Conservation (phyloP, 192 early-diverging fungal genomes). For the Gaertneriomyces sp. region DNA sequence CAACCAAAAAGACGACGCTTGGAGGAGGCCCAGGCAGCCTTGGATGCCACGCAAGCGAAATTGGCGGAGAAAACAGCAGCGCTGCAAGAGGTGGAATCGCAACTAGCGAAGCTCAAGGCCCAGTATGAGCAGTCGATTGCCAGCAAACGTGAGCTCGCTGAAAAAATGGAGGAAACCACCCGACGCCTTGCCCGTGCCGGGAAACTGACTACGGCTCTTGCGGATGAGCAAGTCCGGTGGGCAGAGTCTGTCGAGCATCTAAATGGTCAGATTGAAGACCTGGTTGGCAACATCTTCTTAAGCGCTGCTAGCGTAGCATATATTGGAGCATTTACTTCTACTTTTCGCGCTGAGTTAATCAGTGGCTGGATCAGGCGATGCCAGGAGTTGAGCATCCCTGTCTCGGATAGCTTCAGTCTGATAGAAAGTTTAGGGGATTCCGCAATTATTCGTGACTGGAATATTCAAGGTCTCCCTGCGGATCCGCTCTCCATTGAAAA, state of each 20-base stretch:
- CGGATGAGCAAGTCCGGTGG: conserved; percentile 63
- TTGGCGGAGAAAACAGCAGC: conserved; percentile 57
- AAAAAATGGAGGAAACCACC: conserved; percentile 65
- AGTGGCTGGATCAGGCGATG: conserved; percentile 46
- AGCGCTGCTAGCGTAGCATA: conserved; percentile 55
- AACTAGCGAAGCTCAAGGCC: conserved; percentile 54
- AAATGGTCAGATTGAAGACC: conserved; percentile 45
- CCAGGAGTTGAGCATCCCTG: conserved; percentile 52
- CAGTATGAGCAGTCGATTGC: conserved; percentile 53
- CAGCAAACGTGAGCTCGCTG: conserved; percentile 49
- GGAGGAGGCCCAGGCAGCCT: conserved; percentile 53
- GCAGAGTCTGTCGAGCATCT: conserved; percentile 52
- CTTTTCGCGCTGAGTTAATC: conserved; percentile 45
- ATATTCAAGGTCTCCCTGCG: conserved; percentile 57
- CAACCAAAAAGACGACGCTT: conserved; percentile 49
- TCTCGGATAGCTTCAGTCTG: conserved; percentile 52
- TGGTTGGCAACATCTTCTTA: conserved; percentile 60
- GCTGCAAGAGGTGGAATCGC: conserved; percentile 53
- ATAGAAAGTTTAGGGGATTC: conserved; percentile 52
- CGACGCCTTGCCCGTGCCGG: conserved; percentile 50
- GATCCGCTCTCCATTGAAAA: conserved; percentile 60
- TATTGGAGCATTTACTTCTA: conserved; percentile 58
- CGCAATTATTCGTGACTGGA: conserved; percentile 56
- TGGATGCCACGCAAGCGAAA: conserved; percentile 51
- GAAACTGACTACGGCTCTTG: conserved; percentile 54